Conservation (phyloP, 2,329 filamentous ascomycete species). For the Penicillium nordicum region DNA sequence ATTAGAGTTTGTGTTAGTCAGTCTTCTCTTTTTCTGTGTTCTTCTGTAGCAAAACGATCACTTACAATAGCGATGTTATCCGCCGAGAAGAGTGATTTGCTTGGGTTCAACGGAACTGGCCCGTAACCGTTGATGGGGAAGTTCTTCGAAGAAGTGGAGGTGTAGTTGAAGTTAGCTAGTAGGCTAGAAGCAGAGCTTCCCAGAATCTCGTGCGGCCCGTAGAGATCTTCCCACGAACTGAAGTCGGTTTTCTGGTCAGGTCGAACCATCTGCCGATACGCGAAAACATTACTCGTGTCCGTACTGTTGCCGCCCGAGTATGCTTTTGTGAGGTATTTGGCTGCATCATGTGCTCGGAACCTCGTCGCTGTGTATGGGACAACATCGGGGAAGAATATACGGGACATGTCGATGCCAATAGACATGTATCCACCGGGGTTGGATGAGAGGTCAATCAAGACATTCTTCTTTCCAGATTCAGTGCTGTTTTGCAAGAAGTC, state of each 20-base stretch:
- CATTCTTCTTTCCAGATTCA: conserved; percentile 52
- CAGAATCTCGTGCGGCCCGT: conserved; percentile 34
- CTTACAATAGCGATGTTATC: conserved; percentile 35
- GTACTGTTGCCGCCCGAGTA: conserved; percentile 13
- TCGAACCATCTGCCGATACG: conserved; percentile 21
- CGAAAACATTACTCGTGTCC: conserved; percentile 22
- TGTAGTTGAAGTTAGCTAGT: conserved; percentile 28
- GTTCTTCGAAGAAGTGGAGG: conserved; percentile 14
- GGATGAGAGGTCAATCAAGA: conserved; percentile 61
- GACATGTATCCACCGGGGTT: conserved; percentile 58
- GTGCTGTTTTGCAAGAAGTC: conserved; percentile 29
- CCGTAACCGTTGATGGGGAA: conserved; percentile 29
- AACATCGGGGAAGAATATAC: conserved; percentile 51
- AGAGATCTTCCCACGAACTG: conserved; percentile 43
- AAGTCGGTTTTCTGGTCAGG: conserved; percentile 36
- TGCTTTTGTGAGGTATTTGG: conserved; percentile 36
- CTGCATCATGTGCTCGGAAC: conserved; percentile 44
- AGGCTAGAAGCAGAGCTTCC: conserved; percentile 22
- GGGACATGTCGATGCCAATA: conserved; percentile 51
- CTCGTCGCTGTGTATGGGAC: conserved; percentile 47
- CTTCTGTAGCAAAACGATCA: neutral
- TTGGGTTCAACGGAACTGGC: conserved; percentile 14
- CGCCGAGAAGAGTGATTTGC: conserved; percentile 27
- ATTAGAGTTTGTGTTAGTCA: neutral
- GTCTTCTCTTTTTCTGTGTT: neutral